phyloP scores from a whole-genome alignment of 1,139 yeast genomes.

The Geotrichum europaeum region DNA sequence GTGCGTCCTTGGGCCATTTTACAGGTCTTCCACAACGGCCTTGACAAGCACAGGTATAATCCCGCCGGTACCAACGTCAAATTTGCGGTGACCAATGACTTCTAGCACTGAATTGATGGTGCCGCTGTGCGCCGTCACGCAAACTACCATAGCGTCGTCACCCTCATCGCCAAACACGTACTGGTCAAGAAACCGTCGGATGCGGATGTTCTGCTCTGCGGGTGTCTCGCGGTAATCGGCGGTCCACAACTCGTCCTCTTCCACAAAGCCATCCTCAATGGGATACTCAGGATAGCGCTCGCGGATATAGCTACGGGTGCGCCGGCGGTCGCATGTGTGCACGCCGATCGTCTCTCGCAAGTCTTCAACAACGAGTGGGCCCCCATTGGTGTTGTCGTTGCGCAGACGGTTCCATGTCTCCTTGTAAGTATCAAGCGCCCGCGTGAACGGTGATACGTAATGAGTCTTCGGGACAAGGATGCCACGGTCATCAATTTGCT shows the following conservation, averaged over 20 bases:
- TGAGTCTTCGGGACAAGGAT: constrained; percentile 52
- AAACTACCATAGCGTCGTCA: constrained; percentile 34
- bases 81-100: constrained; percentile 49
- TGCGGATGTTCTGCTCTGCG: constrained; percentile 47
- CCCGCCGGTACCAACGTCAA: constrained; percentile 58
- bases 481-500: constrained; percentile 40
- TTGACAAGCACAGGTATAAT: constrained; percentile 54
- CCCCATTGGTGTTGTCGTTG: not conserved
- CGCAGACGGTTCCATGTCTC: constrained; percentile 46
- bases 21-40: not conserved
- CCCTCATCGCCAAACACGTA: constrained; percentile 37
- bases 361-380: constrained; percentile 43
- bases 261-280: constrained; percentile 44
- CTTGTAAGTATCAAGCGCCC: constrained; percentile 54
- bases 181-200: constrained; percentile 45
- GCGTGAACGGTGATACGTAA: constrained; percentile 59
- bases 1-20: not conserved
- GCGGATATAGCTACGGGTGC: constrained; percentile 38
- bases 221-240: constrained; percentile 42
- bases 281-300: constrained; percentile 34
- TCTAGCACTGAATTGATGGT: constrained; percentile 49
- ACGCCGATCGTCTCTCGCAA: constrained; percentile 63
- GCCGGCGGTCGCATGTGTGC: constrained; percentile 62
- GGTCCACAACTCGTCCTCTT: constrained; percentile 44
- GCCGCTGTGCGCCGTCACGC: constrained; percentile 59